These are phyloP conservation scores for Rhizopogon vinicolor DNA, from an alignment of 768 basidiomycete genomes.

Conservation along the genomic window DNA sequence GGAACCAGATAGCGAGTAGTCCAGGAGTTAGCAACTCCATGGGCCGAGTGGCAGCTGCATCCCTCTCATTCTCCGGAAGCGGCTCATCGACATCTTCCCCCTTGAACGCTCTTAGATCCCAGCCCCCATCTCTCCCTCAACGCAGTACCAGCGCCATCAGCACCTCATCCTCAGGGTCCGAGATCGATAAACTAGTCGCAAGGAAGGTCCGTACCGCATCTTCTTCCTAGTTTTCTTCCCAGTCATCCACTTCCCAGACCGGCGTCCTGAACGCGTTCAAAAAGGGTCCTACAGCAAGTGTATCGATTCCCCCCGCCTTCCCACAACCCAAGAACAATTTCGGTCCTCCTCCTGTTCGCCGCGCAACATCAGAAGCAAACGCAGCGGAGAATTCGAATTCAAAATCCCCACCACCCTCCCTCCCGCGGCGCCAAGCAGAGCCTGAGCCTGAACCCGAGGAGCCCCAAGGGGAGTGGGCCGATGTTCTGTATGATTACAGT, in stretches of 20 bases:
- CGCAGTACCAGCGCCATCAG: constrained; percentile 11
- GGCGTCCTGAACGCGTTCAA: constrained; percentile 20
- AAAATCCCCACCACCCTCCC: constrained; percentile 21
- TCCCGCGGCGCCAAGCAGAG: constrained; percentile 2
- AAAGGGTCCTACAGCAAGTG: constrained; percentile 34
- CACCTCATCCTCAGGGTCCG: constrained; percentile 18
- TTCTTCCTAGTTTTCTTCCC: constrained; percentile 1
- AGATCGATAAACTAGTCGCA: constrained; percentile 22
- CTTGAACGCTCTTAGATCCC: background rate
- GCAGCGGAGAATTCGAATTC: constrained; percentile 11
- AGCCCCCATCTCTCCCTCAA: constrained; percentile 13
- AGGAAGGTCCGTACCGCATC: constrained; percentile 25
- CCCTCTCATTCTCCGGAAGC: constrained; percentile 35
- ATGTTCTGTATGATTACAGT: constrained; percentile 71
- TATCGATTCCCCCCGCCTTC: constrained; percentile 36
- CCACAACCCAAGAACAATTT: constrained; percentile 38
- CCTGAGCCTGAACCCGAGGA: constrained; percentile 31
- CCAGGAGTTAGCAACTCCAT: constrained; percentile 37
- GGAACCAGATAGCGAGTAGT: constrained; percentile 27
- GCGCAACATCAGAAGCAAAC: constrained; percentile 18
- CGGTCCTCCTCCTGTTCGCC: constrained; percentile 50
- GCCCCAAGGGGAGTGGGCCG: constrained; percentile 65
- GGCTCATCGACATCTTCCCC: background rate
- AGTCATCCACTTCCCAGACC: constrained; percentile 5
- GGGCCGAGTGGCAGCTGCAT: constrained; percentile 56